Evolutionary conservation across 176 grass and related monocot species (phyloP).

Genomic region (Themeda triandra): DNA sequence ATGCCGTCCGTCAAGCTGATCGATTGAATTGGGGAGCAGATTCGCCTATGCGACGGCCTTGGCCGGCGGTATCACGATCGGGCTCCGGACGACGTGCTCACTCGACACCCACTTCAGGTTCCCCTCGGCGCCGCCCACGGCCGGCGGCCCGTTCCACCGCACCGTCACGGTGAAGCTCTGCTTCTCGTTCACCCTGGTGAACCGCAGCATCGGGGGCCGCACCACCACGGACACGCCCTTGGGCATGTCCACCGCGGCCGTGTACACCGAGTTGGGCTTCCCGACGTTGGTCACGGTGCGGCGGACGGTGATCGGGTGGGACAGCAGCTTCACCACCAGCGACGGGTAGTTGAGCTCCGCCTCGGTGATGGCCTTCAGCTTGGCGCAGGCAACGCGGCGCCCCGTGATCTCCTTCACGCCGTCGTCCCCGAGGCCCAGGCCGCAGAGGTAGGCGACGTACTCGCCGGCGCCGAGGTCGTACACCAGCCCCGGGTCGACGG

Average conservation of each 20-base stretch:
- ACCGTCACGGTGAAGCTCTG: slow-evolving; percentile 61
- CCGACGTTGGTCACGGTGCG: slow-evolving; percentile 72
- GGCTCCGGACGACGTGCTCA: slow-evolving; percentile 51
- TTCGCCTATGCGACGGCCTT: slow-evolving; percentile 24
- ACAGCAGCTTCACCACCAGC: slow-evolving; percentile 40
- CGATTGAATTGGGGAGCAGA: background rate
- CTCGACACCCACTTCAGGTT: slow-evolving; percentile 58
- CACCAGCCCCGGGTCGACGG: slow-evolving; percentile 58
- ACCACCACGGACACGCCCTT: slow-evolving; percentile 44
- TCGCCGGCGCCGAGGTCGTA: slow-evolving; percentile 58
- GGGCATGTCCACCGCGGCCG: slow-evolving; percentile 47
- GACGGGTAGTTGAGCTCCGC: slow-evolving; percentile 80
- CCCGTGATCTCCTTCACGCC: slow-evolving; percentile 41
- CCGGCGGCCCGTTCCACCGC: slow-evolving; percentile 47
- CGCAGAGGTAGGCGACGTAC: slow-evolving; percentile 60
- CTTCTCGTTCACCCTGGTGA: slow-evolving; percentile 50
- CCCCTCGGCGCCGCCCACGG: slow-evolving; percentile 36
- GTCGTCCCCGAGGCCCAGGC: slow-evolving; percentile 36
- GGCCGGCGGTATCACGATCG: slow-evolving; percentile 54
- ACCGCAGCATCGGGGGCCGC: slow-evolving; percentile 45
- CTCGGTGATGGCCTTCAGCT: slow-evolving; percentile 34
- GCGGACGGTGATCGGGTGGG: slow-evolving; percentile 37
- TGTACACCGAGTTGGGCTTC: slow-evolving; percentile 42
- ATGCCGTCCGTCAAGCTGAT: background rate
- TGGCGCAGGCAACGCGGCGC: slow-evolving; percentile 25